Conservation (phyloP, 371 early-diverging fungal genomes). For the Mucor mucedo region DNA sequence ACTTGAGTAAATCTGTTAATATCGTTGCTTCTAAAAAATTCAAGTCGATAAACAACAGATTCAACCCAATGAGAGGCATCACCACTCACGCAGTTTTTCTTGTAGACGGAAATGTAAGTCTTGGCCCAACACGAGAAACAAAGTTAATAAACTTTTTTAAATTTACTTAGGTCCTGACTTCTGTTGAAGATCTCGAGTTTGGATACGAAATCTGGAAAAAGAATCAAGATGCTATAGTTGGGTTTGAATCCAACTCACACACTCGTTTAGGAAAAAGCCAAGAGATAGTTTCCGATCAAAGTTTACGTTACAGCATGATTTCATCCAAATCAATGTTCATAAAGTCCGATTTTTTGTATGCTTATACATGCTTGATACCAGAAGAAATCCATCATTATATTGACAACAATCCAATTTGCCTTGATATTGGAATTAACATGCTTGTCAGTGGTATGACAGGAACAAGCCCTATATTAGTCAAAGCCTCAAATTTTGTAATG, state of each 20-base stretch:
- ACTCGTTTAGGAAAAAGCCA: neutral
- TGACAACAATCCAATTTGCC: constrained; percentile 32
- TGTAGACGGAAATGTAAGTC: constrained; percentile 36
- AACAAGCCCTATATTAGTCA: constrained; percentile 25
- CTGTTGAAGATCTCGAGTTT: constrained; percentile 24
- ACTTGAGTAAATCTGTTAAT: constrained; percentile 17
- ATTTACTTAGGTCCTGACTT: constrained; percentile 11
- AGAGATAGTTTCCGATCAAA: neutral
- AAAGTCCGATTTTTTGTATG: constrained; percentile 32
- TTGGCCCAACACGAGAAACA: neutral
- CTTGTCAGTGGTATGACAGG: constrained; percentile 33
- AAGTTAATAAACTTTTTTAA: neutral
- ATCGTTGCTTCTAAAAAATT: neutral
- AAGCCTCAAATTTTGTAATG: neutral
- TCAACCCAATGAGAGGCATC: constrained; percentile 36
- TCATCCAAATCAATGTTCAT: constrained; percentile 29
- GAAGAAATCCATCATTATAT: constrained; percentile 33
- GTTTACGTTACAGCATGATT: constrained; percentile 31
- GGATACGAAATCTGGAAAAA: constrained; percentile 23
- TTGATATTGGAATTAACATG: constrained; percentile 37
- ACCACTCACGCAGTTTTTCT: constrained; percentile 29
- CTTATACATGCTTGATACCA: constrained; percentile 42
- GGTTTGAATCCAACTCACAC: constrained; percentile 19
- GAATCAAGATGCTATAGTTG: constrained; percentile 22
- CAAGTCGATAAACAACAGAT: constrained; percentile 28